Percentiles rank a stretch among this genome's conserved stretches.
Evolutionary conservation across 2,329 filamentous ascomycete species (phyloP).

Genomic region (Apiospora pterosperma): DNA sequence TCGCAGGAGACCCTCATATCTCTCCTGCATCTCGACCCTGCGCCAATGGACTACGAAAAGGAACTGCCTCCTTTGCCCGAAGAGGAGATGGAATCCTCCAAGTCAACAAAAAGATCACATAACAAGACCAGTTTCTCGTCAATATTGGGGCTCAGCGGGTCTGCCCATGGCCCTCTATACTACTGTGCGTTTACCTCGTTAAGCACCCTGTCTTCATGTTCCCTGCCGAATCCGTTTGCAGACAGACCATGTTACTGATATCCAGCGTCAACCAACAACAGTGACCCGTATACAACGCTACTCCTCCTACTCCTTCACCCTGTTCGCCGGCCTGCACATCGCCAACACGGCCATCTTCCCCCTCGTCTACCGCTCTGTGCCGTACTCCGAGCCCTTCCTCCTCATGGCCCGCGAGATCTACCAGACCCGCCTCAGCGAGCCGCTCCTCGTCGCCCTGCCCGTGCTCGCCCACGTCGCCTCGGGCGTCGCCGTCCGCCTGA

Average conservation of each 20-base stretch:
- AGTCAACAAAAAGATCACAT: slow-evolving; percentile 26
- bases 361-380: slow-evolving; percentile 67
- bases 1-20: slow-evolving; percentile 58
- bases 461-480: slow-evolving; percentile 72
- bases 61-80: slow-evolving; percentile 38
- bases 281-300: slow-evolving; percentile 80
- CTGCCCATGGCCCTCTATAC: slow-evolving; percentile 63
- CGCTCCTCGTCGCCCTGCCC: slow-evolving; percentile 73
- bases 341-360: slow-evolving; percentile 81
- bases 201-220: not conserved
- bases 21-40: slow-evolving; percentile 76
- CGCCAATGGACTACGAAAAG: slow-evolving; percentile 64
- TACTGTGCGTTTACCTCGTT: slow-evolving; percentile 65
- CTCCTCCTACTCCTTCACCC: slow-evolving; percentile 78
- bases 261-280: slow-evolving; percentile 27
- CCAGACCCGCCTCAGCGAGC: slow-evolving; percentile 78
- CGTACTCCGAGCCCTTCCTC: slow-evolving; percentile 77
- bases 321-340: slow-evolving; percentile 75
- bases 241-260: not conserved
- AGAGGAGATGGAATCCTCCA: slow-evolving; percentile 30
- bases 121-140: slow-evolving; percentile 31
- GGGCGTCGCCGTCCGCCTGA: slow-evolving; percentile 72
- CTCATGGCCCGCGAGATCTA: slow-evolving; percentile 91
- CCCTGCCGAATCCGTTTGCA: not conserved
- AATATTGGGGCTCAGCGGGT: slow-evolving; percentile 56